Conservation (phyloP, 148 eudicot genomes). For the Chenopodium suecicum region DNA sequence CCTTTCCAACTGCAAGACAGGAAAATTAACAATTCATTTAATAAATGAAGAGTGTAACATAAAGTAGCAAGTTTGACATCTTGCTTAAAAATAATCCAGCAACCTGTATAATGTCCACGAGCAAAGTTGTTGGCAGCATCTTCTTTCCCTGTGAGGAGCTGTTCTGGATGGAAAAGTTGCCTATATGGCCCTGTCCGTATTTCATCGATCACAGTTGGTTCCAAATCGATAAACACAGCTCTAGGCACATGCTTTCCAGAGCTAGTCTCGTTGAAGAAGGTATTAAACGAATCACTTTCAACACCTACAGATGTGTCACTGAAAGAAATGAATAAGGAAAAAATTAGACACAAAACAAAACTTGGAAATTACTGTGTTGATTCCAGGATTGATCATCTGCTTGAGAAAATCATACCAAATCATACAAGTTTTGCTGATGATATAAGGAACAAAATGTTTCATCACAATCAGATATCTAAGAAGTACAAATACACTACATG, state of each 20-base stretch:
- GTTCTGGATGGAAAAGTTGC: conserved; percentile 42
- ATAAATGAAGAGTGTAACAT: not conserved
- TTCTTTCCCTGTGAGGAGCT: conserved; percentile 39
- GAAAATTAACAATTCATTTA: not conserved
- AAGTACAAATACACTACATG: not conserved
- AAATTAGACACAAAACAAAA: not conserved
- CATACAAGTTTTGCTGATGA: not conserved
- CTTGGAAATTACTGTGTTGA: not conserved
- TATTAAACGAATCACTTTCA: conserved; percentile 40
- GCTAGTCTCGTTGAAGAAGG: conserved; percentile 41
- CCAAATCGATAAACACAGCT: conserved; percentile 39
- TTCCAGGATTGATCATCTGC: not conserved
- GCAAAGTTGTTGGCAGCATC: conserved; percentile 45
- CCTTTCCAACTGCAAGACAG: conserved; percentile 36
- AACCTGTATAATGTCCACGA: conserved; percentile 42
- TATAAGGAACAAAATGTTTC: not conserved
- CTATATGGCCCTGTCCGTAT: conserved; percentile 36
- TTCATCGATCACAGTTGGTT: conserved; percentile 45
- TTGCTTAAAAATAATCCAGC: not conserved
- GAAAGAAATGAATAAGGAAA: conserved; percentile 8
- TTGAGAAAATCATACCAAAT: not conserved
- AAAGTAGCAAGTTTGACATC: not conserved
- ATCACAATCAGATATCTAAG: not conserved
- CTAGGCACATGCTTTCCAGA: conserved; percentile 42
- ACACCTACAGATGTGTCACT: conserved; percentile 33